Base-by-base conservation (phyloP, 2,329 filamentous ascomycete species). In the Berkeleyomyces basicola region DNA sequence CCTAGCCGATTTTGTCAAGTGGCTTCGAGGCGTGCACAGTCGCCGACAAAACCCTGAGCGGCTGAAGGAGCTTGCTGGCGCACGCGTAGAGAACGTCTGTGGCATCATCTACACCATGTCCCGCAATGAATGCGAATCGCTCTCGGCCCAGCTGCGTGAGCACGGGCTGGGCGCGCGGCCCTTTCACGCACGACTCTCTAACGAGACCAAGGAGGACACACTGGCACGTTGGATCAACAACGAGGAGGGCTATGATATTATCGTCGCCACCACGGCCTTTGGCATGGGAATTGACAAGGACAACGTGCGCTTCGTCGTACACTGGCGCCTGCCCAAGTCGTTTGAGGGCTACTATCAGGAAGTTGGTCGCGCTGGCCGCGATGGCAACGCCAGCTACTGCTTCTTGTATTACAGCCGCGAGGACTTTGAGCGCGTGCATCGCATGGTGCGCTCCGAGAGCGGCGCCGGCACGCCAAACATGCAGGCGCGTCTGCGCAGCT, bases 211-310 rank as follows among this genome's bases (percentile, higher is more conserved):
- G 69, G 85, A 87, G 67, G 82, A 87, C 64, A 86, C 86, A 1
- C 77, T 91, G 3, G 73, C 79, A 14, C 80, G 81, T 16, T 92
- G 88, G 88, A 84, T 90, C 55, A 78, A 79, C 62, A 87, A 89
- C 70, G 80, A 82, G 61, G 78, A 81, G 36, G 87, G 87, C 0
- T 96, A 93, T 74, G 90, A 93, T 71, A 84, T 97, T 58, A 92
- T 97, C 65, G 90, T 96, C 37, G 92, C 92, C 1, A 97, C 92
- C 0, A 97, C 90, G 1, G 92, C 92, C 0, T 97, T 97, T 69
- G 92, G 92, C 2, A 97, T 97, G 92, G 92, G 92, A 36, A 96
- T 97, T 67, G 91, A 97, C 73, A 96, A 96, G 72, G 84, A 93
- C 61, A 87, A 95, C 68, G 92, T 97, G 9, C 87, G 92, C 2